Evolutionary conservation across 192 early-diverging fungal genomes (phyloP), one percentile per base, ranked within the genome.

Genomic region (Rhizophagus prolifer): DNA sequence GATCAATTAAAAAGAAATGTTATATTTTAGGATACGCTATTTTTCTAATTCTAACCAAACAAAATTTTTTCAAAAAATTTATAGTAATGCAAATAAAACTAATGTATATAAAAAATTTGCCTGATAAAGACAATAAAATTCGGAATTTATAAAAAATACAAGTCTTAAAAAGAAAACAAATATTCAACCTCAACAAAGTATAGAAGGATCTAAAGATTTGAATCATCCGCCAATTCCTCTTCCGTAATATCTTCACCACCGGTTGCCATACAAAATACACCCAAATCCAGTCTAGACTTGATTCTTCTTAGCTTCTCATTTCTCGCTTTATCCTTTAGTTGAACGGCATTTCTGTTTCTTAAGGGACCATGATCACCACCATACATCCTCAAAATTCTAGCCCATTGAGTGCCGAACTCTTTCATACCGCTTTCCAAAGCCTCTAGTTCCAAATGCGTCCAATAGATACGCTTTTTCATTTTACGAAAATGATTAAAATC

Each of bases 391-490:
- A 41, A 3, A 10, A 67, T 67, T n/a, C 8, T n/a, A 1, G 65
- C 34, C 65, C 65, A 67, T 41, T 41, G 30, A 16, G 65, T 67
- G 3, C 65, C 65, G 12, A n/a, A 67, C n/a, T n/a, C 34, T 41
- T n/a, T 67, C 65, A 67, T 67, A 41, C 65, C 65, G 6, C 1
- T 36, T 2, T 67, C 65, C 10, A 67, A 41, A 9, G 65, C 65
- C 4, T 41, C 16, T 67, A 67, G 23, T 36, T 67, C 65, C n/a
- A 36, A 16, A 21, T 9, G 3, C 7, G 34, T 67, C 65, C 65
- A 67, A 5, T 23, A 36, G 1, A 10, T 38, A 67, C 65, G 65
- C 16, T 21, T 54, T 54, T 54, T 54, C 16, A 16, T 7, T 54
- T 7, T 54, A 54, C 50, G 50, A 54, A 54, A 54, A 21, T 54